These are phyloP conservation scores for Xylaria longipes DNA, from an alignment of 495 filamentous ascomycete species.

Conservation along the genomic window DNA sequence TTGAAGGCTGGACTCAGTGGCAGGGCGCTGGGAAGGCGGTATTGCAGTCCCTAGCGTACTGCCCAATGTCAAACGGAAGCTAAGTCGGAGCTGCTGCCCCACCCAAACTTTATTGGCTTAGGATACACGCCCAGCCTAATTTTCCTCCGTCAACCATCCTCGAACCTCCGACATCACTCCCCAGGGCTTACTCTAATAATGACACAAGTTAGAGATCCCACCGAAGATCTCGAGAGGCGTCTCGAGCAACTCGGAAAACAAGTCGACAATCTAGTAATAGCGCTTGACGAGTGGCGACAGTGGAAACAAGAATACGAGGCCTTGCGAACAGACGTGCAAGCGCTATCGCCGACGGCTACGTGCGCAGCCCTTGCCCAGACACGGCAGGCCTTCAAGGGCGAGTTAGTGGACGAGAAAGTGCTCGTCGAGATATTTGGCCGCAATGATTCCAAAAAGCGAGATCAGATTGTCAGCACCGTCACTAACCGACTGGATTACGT, in stretches of 20 bases:
- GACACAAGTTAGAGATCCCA: constrained; percentile 49
- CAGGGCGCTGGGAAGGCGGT: too few species aligned
- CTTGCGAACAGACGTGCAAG: constrained; percentile 76
- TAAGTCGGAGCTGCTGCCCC: not conserved
- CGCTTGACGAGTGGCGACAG: constrained; percentile 84
- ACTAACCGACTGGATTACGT: constrained; percentile 86
- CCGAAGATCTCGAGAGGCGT: constrained; percentile 72
- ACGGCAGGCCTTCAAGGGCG: constrained; percentile 49
- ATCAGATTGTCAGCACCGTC: constrained; percentile 73
- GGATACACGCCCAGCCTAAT: not conserved
- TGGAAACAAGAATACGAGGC: constrained; percentile 92
- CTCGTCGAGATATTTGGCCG: constrained; percentile 69
- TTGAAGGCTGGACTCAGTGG: too few species aligned
- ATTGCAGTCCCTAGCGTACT: too few species aligned
- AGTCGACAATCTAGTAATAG: constrained; percentile 73
- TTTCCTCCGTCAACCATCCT: constrained; percentile 16
- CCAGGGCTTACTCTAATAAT: not conserved
- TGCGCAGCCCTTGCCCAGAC: constrained; percentile 54
- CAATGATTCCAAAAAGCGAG: constrained; percentile 51
- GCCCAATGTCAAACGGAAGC: not conserved
- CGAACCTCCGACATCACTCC: not conserved
- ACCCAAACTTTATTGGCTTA: not conserved
- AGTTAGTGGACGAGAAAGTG: constrained; percentile 58
- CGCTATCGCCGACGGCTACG: constrained; percentile 59
- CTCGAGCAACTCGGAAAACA: constrained; percentile 77